Evolutionary conservation across 352 stramenopile genomes (phyloP), one percentile per base, ranked within the genome.

Genomic region (Pythium periplocum): DNA sequence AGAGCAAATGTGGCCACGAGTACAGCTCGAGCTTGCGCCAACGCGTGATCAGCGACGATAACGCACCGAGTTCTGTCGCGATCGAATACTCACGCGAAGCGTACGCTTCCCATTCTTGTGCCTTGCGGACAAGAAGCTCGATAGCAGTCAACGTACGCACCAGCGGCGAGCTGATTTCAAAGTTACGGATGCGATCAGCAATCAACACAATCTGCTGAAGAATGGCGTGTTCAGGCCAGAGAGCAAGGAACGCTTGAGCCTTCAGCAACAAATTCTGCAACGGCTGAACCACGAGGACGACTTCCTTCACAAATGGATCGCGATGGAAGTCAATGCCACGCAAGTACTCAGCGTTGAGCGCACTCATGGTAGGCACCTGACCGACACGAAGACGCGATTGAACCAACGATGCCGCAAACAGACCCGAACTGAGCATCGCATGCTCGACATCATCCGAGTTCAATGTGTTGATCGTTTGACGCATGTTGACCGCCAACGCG

Each of bases 31-130:
- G 72, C 53, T 98, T 98, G 51, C 98, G 84, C 97, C 97, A 99
- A 11, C 87, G 82, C 34, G 96, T 96, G 9, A 99, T 97, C 10
- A 99, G 71, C 6, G 75, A 70, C 34, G 91, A 97, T 3, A 99
- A 77, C 43, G 92, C 75, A 36, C 69, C 55, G 4, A 99, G 78
- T 58, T 98, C 77, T 17, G 86, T 79, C 4, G 87, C 83, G 26
- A 99, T 86, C 46, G 90, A 90, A 37, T 98, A 96, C 3, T 93
- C 73, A 5, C 83, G 73, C 31, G 95, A 95, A 7, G 96, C 95
- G 61, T 98, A 97, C 47, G 96, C 86, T 57, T 99, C 96, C 98
- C 98, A 99, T 41, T 99, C 97, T 66, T 99, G 96, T 4, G 97
- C 86, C 55, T 98, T 97, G 17, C 87, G 80, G 30, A 99, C 69